Conservation (phyloP, 371 early-diverging fungal species). For the Aphelidium insulamus region DNA sequence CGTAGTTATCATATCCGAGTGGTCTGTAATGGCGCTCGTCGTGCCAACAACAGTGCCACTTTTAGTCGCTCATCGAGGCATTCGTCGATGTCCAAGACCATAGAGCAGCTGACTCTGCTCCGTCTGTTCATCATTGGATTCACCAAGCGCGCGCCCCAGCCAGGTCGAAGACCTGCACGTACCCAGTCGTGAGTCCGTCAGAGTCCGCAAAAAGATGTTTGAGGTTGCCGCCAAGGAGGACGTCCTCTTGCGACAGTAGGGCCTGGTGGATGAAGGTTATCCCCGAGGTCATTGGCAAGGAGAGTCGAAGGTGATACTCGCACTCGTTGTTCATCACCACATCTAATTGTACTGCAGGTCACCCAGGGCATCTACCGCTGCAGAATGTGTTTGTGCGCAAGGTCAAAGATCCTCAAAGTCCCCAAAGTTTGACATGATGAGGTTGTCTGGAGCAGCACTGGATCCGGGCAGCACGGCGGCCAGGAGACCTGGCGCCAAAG, state of each 20-base stretch:
- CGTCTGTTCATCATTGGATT: slow-evolving; percentile 96
- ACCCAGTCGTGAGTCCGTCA: slow-evolving; percentile 83
- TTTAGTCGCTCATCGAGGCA: slow-evolving; percentile 87
- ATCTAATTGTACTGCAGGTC: slow-evolving; percentile 96
- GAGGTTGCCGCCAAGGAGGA: slow-evolving; percentile 91
- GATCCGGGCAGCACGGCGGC: too few species aligned
- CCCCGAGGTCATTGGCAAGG: slow-evolving; percentile 80
- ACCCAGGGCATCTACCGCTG: slow-evolving; percentile 92
- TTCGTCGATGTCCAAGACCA: slow-evolving; percentile 97
- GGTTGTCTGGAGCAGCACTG: too few species aligned
- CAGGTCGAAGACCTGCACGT: slow-evolving; percentile 97
- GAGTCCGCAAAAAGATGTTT: slow-evolving; percentile 99
- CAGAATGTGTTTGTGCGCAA: slow-evolving; percentile 96
- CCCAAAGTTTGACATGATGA: too few species aligned
- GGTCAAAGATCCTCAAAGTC: slow-evolving; percentile 98
- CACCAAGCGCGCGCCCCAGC: slow-evolving; percentile 86
- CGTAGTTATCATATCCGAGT: too few species aligned
- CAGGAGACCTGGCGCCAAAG: too few species aligned
- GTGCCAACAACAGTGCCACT: too few species aligned
- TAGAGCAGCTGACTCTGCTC: slow-evolving; percentile 97
- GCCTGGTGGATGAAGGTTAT: slow-evolving; percentile 91
- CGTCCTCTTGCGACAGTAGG: slow-evolving; percentile 75
- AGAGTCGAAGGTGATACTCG: too few species aligned
- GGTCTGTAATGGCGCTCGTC: too few species aligned
- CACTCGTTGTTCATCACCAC: too few species aligned